Conservation (phyloP, 192 early-diverging fungal genomes). For the Coemansia asiatica region DNA sequence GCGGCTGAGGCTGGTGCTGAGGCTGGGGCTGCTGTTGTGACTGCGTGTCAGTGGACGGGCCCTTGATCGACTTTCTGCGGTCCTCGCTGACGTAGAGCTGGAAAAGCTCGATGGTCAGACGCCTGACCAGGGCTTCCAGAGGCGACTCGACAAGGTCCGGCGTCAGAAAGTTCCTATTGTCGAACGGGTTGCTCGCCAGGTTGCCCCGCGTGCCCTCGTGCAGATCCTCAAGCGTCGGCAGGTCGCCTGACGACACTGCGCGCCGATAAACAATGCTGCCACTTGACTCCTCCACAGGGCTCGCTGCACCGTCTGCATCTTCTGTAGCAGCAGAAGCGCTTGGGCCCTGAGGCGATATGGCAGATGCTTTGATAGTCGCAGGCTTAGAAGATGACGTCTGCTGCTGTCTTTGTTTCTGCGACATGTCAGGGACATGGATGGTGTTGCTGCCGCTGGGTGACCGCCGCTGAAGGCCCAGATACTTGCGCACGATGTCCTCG, state of each 20-base stretch:
- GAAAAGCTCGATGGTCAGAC: slow-evolving; percentile 55
- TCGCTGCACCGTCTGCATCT: background rate
- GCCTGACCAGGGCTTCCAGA: slow-evolving; percentile 52
- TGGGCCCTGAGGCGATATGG: background rate
- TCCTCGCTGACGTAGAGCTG: slow-evolving; percentile 56
- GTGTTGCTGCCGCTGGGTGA: slow-evolving; percentile 10
- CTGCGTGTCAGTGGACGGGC: background rate
- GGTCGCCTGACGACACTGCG: slow-evolving; percentile 52
- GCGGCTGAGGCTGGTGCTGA: too few relatives aligned
- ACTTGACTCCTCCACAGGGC: slow-evolving; percentile 8
- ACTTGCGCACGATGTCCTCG: slow-evolving; percentile 56
- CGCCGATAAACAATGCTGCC: slow-evolving; percentile 47
- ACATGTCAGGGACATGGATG: background rate
- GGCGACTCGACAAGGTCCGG: slow-evolving; percentile 55
- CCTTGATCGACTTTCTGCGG: slow-evolving; percentile 23
- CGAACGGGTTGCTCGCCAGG: background rate
- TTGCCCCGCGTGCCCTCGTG: slow-evolving; percentile 3
- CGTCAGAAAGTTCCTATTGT: slow-evolving; percentile 37
- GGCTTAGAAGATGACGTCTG: background rate
- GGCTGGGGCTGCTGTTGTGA: background rate
- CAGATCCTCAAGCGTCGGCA: slow-evolving; percentile 43
- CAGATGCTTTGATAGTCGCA: background rate
- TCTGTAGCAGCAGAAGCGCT: background rate
- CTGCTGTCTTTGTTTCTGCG: background rate
- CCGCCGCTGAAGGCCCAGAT: slow-evolving; percentile 43